phyloP scores from a whole-genome alignment of 2,329 filamentous ascomycete genomes.

The Trichoderma cornu-damae region DNA sequence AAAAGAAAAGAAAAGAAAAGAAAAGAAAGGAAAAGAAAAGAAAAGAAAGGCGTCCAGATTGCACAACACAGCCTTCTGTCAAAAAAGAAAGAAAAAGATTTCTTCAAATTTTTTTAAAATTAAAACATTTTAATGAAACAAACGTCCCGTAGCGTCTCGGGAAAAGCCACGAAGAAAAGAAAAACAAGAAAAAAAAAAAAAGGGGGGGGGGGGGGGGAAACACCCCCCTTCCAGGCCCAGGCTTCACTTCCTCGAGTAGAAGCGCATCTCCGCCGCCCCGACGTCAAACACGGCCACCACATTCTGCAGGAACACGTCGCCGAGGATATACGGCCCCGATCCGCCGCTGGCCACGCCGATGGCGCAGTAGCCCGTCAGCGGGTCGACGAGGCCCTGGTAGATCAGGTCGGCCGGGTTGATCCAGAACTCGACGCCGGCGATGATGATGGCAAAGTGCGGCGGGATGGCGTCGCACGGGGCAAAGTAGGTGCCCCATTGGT shows the following conservation, averaged over 20 bases:
- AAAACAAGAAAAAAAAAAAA: neutral
- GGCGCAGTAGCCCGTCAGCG: constrained; percentile 44
- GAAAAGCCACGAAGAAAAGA: too few relatives aligned
- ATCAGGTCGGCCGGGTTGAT: constrained; percentile 47
- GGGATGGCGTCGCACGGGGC: constrained; percentile 44
- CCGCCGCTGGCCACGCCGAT: constrained; percentile 43
- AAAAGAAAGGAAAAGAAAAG: too few relatives aligned
- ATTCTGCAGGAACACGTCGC: constrained; percentile 48
- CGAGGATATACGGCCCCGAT: constrained; percentile 45
- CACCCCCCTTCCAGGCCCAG: too few relatives aligned
- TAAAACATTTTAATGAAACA: too few relatives aligned
- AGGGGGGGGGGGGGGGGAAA: too few relatives aligned
- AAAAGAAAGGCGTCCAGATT: too few relatives aligned
- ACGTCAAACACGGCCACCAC: constrained; percentile 47
- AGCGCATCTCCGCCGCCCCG: constrained; percentile 42
- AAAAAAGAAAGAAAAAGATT: too few relatives aligned
- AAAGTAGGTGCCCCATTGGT: constrained; percentile 45
- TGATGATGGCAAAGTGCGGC: constrained; percentile 42
- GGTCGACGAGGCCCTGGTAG: constrained; percentile 40
- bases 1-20: too few relatives aligned
- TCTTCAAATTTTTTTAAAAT: too few relatives aligned
- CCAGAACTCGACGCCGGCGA: constrained; percentile 41
- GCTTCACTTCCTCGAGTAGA: constrained; percentile 31
- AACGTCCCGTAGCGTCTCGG: too few relatives aligned
- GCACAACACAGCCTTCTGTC: too few relatives aligned